Percentiles rank a stretch among this genome's conserved stretches.
Conservation (phyloP, 1,139 yeast genomes). For the Scheffersomyces cryptocercus region DNA sequence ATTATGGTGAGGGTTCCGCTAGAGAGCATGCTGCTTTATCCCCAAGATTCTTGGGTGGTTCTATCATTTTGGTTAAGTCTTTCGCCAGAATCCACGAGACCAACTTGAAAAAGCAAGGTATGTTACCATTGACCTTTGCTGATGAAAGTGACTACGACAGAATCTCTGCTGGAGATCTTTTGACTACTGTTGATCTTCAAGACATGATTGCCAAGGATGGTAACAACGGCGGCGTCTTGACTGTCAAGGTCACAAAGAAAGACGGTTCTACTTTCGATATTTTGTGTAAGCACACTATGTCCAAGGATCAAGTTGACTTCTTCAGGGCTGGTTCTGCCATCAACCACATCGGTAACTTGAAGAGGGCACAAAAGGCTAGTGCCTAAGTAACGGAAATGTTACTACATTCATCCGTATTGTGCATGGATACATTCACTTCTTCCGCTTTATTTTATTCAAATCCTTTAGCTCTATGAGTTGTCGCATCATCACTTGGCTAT, state of each 20-base stretch:
- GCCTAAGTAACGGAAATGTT: too few relatives aligned
- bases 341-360: slow-evolving; percentile 79
- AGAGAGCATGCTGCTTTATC: slow-evolving; percentile 98
- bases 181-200: slow-evolving; percentile 73
- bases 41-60: slow-evolving; percentile 92
- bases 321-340: slow-evolving; percentile 98
- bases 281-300: slow-evolving; percentile 90
- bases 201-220: slow-evolving; percentile 84
- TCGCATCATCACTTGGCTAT: too few relatives aligned
- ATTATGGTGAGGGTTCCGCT: slow-evolving; percentile 98
- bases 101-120: slow-evolving; percentile 74
- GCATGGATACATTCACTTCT: too few relatives aligned
- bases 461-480: too few relatives aligned
- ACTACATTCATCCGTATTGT: too few relatives aligned
- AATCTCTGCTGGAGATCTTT: slow-evolving; percentile 71
- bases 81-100: slow-evolving; percentile 86
- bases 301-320: slow-evolving; percentile 91
- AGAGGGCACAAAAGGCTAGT: slow-evolving; percentile 23
- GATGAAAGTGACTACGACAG: slow-evolving; percentile 85
- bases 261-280: slow-evolving; percentile 73
- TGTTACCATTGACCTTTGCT: slow-evolving; percentile 91
- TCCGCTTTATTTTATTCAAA: too few relatives aligned
- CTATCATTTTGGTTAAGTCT: slow-evolving; percentile 85
- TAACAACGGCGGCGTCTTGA: slow-evolving; percentile 79
- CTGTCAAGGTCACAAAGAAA: slow-evolving; percentile 70